Evolutionary conservation across 2,329 filamentous ascomycete genomes (phyloP).

Genomic region (Calonectria pauciramosa): DNA sequence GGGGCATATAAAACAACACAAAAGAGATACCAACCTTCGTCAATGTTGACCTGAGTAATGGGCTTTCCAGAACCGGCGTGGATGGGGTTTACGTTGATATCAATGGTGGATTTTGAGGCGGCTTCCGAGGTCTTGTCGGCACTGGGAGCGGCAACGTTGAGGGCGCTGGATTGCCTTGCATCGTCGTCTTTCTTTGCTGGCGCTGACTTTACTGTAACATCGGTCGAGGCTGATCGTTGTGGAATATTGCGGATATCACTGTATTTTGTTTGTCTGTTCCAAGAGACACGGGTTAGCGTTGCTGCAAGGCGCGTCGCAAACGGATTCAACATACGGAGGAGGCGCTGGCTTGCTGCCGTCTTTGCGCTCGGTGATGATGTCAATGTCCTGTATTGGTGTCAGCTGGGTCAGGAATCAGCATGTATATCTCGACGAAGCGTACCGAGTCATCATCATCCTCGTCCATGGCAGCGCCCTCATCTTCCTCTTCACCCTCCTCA

Average conservation of each 20-base stretch:
- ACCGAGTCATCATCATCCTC: constrained; percentile 68
- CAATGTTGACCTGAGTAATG: constrained; percentile 81
- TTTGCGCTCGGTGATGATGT: constrained; percentile 77
- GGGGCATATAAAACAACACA: not conserved
- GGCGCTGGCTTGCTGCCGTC: constrained; percentile 73
- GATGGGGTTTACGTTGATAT: constrained; percentile 85
- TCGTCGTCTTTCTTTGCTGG: constrained; percentile 62
- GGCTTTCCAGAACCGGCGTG: constrained; percentile 87
- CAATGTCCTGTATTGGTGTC: constrained; percentile 66
- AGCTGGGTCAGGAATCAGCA: not conserved
- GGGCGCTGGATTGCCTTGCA: constrained; percentile 47
- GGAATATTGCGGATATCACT: constrained; percentile 77
- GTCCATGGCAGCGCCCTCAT: constrained; percentile 72
- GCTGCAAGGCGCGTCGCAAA: constrained; percentile 16
- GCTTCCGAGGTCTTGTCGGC: constrained; percentile 72
- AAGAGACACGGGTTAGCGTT: constrained; percentile 22
- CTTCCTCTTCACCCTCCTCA: constrained; percentile 75
- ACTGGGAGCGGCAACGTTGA: constrained; percentile 56
- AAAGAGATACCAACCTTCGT: constrained; percentile 63
- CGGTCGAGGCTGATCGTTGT: constrained; percentile 69
- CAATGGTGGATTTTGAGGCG: constrained; percentile 84
- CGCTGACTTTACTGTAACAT: constrained; percentile 61
- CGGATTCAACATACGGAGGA: constrained; percentile 62
- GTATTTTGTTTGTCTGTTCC: constrained; percentile 69
- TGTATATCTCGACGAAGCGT: not conserved